Evolutionary conservation across 371 early-diverging fungal species (phyloP).

Genomic region (Lichtheimia hyalospora): DNA sequence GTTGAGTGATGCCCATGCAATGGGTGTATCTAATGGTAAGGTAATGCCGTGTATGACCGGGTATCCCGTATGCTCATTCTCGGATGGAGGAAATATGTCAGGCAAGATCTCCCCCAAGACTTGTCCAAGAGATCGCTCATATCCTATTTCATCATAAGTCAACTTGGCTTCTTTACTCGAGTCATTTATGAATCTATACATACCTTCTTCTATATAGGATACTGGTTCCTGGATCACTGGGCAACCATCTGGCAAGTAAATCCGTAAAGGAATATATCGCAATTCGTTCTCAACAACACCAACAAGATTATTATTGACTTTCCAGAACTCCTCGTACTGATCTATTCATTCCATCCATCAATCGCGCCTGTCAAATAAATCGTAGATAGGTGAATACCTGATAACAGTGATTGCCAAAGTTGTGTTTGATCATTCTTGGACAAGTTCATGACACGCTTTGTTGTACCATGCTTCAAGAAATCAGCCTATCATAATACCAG

Average conservation of each 20-base stretch:
- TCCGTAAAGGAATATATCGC: conserved; percentile 54
- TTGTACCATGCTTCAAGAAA: conserved; percentile 67
- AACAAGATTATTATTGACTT: conserved; percentile 60
- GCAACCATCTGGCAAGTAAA: conserved; percentile 60
- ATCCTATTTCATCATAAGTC: too few relatives aligned
- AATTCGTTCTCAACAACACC: conserved; percentile 33
- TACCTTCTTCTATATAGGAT: conserved; percentile 36
- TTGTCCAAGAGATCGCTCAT: conserved; percentile 2
- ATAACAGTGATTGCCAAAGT: conserved; percentile 64
- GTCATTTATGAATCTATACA: too few relatives aligned
- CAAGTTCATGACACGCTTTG: conserved; percentile 74
- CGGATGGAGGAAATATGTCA: conserved; percentile 15
- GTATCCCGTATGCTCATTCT: background rate
- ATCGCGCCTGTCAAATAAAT: too few relatives aligned
- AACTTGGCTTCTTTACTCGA: too few relatives aligned
- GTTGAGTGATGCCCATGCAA: conserved; percentile 66
- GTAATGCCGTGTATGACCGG: conserved; percentile 57
- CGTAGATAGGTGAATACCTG: conserved; percentile 32
- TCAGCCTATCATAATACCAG: conserved; percentile 55
- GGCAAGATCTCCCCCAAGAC: conserved; percentile 19
- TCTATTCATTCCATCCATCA: conserved; percentile 26
- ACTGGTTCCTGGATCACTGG: conserved; percentile 66
- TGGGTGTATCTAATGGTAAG: conserved; percentile 59
- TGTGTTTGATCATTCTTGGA: conserved; percentile 71
- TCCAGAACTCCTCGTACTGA: conserved; percentile 62